phyloP scores from a whole-genome alignment of 345 rosid species.

The Eucalyptus coolabah region DNA sequence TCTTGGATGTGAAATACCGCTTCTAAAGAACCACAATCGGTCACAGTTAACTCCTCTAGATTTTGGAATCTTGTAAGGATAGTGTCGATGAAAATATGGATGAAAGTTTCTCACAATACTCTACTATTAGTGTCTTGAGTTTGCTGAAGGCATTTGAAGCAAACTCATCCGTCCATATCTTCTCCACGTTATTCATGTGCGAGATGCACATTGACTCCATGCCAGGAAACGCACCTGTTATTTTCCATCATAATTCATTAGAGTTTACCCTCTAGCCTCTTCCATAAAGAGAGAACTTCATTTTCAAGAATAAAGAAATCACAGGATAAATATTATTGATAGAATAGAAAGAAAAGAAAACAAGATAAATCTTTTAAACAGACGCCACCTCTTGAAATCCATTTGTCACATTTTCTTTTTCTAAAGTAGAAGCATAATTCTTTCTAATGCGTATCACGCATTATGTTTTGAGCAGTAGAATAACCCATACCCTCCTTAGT shows the following conservation, averaged over 20 bases:
- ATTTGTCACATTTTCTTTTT: background rate
- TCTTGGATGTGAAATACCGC: background rate
- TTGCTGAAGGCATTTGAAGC: background rate
- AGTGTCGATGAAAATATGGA: background rate
- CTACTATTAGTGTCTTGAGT: background rate
- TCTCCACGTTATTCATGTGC: background rate
- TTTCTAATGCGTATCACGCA: background rate
- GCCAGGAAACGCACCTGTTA: background rate
- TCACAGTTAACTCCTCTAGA: background rate
- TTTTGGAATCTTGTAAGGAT: background rate
- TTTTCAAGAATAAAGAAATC: background rate
- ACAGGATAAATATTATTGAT: background rate
- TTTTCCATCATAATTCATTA: too few relatives aligned
- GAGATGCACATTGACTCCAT: background rate
- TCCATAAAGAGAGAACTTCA: background rate
- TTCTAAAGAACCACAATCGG: background rate
- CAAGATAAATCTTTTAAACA: accelerated
- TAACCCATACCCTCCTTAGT: background rate
- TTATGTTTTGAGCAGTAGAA: too few relatives aligned
- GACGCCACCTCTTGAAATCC: background rate
- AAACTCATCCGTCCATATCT: background rate
- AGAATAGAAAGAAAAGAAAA: background rate
- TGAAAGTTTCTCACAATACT: background rate
- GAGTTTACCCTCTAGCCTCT: background rate
- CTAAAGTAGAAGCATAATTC: background rate